A percentile compares a stretch with the other conserved stretches of the same genome.
These are phyloP conservation scores for Niveomyces coronatus DNA, from an alignment of 2,329 filamentous ascomycete genomes.

Conservation along the genomic window DNA sequence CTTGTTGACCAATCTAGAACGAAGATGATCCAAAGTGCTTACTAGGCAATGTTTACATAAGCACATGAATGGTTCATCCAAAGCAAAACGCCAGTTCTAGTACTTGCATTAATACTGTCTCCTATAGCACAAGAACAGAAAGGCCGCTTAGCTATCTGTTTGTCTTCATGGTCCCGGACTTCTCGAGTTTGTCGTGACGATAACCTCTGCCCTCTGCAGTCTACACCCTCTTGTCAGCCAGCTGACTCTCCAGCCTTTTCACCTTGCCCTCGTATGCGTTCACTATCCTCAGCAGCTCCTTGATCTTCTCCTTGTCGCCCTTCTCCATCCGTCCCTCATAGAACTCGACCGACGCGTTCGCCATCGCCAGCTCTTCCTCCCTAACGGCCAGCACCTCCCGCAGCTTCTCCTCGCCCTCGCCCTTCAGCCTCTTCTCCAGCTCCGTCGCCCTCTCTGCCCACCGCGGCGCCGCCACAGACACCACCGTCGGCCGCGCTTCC, in stretches of 20 bases:
- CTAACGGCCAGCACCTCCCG: conserved; percentile 13
- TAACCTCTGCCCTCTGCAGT: no score
- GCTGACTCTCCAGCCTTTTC: conserved; percentile 10
- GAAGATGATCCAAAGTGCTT: no score
- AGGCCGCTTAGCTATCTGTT: no score
- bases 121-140: no score
- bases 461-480: conserved; percentile 20
- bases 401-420: conserved; percentile 2
- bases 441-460: conserved; percentile 25
- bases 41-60: no score
- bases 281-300: conserved; percentile 7
- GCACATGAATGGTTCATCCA: no score
- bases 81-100: no score
- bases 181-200: no score
- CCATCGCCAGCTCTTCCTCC: conserved; percentile 14
- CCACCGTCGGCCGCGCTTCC: conserved; percentile 32
- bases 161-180: no score
- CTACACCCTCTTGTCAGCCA: conserved; percentile 11
- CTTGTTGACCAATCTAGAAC: no score
- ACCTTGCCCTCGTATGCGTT: conserved; percentile 12
- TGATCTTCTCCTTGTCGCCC: conserved; percentile 1
- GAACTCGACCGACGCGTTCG: conserved; percentile 12
- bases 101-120: no score
- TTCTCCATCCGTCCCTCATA: conserved; percentile 12
- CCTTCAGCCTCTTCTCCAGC: conserved; percentile 18